phyloP scores from a whole-genome alignment of 139 green algal genomes.

The Tetraselmis chui region DNA sequence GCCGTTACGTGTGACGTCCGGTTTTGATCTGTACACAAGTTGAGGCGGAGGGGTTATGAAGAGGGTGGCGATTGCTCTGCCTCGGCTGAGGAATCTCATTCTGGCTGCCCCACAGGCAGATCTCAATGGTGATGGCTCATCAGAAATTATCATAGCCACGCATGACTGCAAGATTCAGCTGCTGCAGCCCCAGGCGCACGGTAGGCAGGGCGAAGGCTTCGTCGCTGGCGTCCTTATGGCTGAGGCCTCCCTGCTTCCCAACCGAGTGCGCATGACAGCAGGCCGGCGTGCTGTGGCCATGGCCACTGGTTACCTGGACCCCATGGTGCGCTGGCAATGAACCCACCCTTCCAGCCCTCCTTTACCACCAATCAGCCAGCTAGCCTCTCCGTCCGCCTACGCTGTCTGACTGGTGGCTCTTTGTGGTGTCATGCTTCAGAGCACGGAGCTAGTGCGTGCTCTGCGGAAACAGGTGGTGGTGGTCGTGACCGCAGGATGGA shows the following conservation, averaged over 20 bases:
- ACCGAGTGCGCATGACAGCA: constrained; percentile 29
- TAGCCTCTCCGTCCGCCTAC: too few relatives aligned
- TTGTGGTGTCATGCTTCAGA: too few relatives aligned
- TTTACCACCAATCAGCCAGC: too few relatives aligned
- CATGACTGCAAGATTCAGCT: constrained; percentile 60
- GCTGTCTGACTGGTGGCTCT: too few relatives aligned
- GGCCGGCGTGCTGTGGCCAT: constrained; percentile 53
- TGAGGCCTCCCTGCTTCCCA: constrained; percentile 47
- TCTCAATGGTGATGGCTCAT: constrained; percentile 89
- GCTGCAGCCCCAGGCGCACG: constrained; percentile 41
- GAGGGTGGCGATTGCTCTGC: too few relatives aligned
- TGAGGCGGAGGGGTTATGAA: too few relatives aligned
- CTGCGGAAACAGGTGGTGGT: constrained; percentile 82
- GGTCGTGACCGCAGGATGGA: constrained; percentile 71
- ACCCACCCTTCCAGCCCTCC: neutral
- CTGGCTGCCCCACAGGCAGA: constrained; percentile 51
- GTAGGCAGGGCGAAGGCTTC: constrained; percentile 65
- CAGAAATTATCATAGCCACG: constrained; percentile 77
- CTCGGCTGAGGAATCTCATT: too few relatives aligned
- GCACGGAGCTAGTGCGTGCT: constrained; percentile 41
- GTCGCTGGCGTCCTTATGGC: constrained; percentile 49
- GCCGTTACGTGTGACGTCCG: too few relatives aligned
- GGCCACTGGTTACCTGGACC: constrained; percentile 69
- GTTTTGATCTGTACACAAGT: too few relatives aligned
- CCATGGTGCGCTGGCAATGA: constrained; percentile 11